Conservation (phyloP, 1,139 yeast species). For the Taphrina communis region DNA sequence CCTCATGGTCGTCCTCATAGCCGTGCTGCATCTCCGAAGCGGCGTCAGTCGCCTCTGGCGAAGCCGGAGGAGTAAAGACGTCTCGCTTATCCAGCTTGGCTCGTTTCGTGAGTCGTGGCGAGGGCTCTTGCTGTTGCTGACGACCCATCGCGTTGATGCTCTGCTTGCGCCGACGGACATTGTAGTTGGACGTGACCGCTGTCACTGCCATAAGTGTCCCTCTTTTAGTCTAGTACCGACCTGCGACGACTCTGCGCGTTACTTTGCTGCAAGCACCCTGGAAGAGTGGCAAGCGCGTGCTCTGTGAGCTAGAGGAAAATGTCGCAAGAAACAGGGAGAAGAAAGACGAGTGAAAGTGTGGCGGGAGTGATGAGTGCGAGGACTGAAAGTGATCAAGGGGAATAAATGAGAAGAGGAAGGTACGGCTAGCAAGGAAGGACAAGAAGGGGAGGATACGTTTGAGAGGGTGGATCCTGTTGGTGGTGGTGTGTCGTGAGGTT, state of each 20-base stretch:
- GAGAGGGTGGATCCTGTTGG: background rate
- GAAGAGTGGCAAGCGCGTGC: background rate
- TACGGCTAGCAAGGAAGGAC: background rate
- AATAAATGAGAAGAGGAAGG: background rate
- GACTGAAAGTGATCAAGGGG: background rate
- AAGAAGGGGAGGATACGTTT: background rate
- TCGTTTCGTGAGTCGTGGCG: slow-evolving; percentile 14
- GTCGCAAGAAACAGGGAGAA: background rate
- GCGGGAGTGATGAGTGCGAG: background rate
- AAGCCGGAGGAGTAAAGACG: slow-evolving; percentile 35
- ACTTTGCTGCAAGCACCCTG: no score
- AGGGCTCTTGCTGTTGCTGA: slow-evolving; percentile 7
- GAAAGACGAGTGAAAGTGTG: background rate
- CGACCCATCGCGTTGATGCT: slow-evolving; percentile 9
- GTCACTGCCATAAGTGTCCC: slow-evolving; percentile 18
- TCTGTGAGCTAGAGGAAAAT: no score
- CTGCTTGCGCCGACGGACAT: slow-evolving; percentile 34
- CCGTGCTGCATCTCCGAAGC: slow-evolving; percentile 2
- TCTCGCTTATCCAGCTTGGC: slow-evolving; percentile 23
- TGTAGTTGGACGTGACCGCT: slow-evolving; percentile 36
- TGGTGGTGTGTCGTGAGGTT: background rate
- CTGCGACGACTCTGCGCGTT: no score
- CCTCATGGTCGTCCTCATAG: slow-evolving; percentile 35
- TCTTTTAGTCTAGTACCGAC: background rate
- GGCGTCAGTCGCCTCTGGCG: slow-evolving; percentile 33